Evolutionary conservation across 2,329 filamentous ascomycete genomes (phyloP), one percentile per base, ranked within the genome.

Genomic region (Pyrenophora graminea): DNA sequence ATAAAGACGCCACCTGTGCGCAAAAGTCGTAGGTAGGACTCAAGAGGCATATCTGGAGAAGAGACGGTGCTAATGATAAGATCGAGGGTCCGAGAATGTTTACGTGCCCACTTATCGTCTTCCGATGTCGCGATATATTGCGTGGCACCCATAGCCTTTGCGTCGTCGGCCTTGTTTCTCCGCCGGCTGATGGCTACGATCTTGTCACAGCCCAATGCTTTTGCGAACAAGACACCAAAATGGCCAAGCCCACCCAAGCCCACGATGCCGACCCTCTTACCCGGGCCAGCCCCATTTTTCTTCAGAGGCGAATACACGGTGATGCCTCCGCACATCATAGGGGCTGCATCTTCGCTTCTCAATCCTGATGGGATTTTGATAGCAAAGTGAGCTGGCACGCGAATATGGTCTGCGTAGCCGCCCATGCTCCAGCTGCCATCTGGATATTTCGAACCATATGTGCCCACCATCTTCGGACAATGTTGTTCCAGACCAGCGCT

Each of bases 261-360:
- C 10, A 90, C 77, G 45, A 93, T 82, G 0, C 85, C 89, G 0
- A 93, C 86, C 3, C 74, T 79, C 70, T 88, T 89, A 4, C 88
- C 89, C 0, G 86, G 85, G 0, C 89, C 89, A 30, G 84, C 80
- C 1, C 83, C 84, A 31, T 88, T 85, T 23, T 86, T 80, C 42
- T 81, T 80, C 13, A 94, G 73, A 0, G 90, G 89, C 4, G 82
- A 82, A 67, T 83, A 94, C 0, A 87, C 82, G 0, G 90, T 94
- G 45, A 93, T 80, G 1, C 90, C 90, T 1, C 85, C 90, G 66
- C 90, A 93, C 23, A 93, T 79, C 77, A 94, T 85, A 1, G 89
- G 89, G 1, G 88, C 82, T 1, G 82, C 83, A 50, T 80, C 76
- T 8, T 76, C 78, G 25, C 74, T 78, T 1, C 72, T 62, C 23